Conservation (phyloP, 2,329 filamentous ascomycete species). For the Ramularia endophylla region DNA sequence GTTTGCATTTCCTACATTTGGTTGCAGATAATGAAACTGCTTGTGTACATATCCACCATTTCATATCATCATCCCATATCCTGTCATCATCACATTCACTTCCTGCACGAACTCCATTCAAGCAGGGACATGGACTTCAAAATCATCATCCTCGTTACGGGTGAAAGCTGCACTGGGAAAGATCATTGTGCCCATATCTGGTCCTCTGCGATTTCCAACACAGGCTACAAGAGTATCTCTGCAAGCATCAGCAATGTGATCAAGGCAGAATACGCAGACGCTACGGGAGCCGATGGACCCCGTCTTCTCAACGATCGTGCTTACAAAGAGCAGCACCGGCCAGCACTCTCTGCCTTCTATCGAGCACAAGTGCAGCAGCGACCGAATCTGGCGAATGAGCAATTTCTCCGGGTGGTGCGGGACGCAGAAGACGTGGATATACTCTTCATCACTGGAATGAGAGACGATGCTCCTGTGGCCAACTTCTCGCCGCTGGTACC, state of each 20-base stretch:
- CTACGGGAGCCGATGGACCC: constrained; percentile 42
- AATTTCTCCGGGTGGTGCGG: constrained; percentile 46
- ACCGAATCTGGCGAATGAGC: constrained; percentile 45
- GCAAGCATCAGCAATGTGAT: constrained; percentile 53
- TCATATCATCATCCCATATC: too few relatives aligned
- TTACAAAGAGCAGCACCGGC: constrained; percentile 58
- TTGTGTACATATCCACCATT: too few relatives aligned
- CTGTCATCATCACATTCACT: too few relatives aligned
- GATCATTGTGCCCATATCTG: constrained; percentile 54
- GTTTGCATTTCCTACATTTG: too few relatives aligned
- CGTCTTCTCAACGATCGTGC: constrained; percentile 48
- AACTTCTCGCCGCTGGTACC: constrained; percentile 51
- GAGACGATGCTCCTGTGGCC: constrained; percentile 54
- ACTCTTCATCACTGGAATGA: constrained; percentile 57
- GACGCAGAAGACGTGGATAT: constrained; percentile 44
- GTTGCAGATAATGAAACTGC: too few relatives aligned
- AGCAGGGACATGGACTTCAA: too few relatives aligned
- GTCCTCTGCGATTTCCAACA: constrained; percentile 31
- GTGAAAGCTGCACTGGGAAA: constrained; percentile 52
- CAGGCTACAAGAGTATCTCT: constrained; percentile 34
- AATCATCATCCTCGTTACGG: constrained; percentile 54
- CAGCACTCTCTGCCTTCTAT: constrained; percentile 49
- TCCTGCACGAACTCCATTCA: too few relatives aligned
- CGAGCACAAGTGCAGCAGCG: constrained; percentile 38
- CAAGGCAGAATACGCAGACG: constrained; percentile 53